Evolutionary conservation across 129 eudicot species (phyloP).

Genomic region (Saussurea involucrata): DNA sequence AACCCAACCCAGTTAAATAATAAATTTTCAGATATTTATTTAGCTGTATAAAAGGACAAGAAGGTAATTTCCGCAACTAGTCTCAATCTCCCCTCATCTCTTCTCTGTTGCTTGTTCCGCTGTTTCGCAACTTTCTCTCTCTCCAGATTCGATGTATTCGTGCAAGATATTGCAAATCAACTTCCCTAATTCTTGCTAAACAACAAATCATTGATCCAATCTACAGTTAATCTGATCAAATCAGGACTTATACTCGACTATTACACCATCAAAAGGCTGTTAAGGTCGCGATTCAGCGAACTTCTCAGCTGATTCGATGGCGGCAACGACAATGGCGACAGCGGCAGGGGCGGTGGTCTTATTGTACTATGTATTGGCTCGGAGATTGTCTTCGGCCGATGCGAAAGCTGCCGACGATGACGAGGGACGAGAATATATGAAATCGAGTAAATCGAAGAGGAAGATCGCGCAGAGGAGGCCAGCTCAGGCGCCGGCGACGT

Average conservation of each 20-base stretch:
- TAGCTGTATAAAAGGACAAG: slow-evolving; percentile 16
- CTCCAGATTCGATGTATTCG: slow-evolving; percentile 25
- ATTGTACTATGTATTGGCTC: slow-evolving; percentile 63
- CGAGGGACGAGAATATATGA: slow-evolving; percentile 49
- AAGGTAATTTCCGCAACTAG: slow-evolving; percentile 18
- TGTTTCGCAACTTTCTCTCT: slow-evolving; percentile 22
- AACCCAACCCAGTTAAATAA: no score
- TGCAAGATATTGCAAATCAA: slow-evolving; percentile 11
- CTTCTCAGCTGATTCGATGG: slow-evolving; percentile 48
- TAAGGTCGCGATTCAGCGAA: slow-evolving; percentile 14
- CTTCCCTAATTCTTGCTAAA: slow-evolving; percentile 4
- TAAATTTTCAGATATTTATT: not conserved
- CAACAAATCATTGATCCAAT: slow-evolving; percentile 7
- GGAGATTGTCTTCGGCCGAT: slow-evolving; percentile 41
- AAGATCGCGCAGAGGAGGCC: slow-evolving; percentile 73
- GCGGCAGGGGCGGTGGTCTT: slow-evolving; percentile 86
- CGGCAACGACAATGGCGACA: slow-evolving; percentile 89
- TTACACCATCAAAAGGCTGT: not conserved
- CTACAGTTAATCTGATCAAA: slow-evolving; percentile 3
- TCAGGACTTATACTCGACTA: not conserved
- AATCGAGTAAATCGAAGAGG: slow-evolving; percentile 67
- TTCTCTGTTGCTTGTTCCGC: slow-evolving; percentile 21
- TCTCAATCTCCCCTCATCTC: slow-evolving; percentile 4
- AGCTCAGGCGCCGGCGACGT: slow-evolving; percentile 97
- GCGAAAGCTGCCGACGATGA: slow-evolving; percentile 29